A percentile compares a stretch with the other conserved stretches of the same genome.
Evolutionary conservation across 345 rosid genomes (phyloP).

Genomic region (Draba incana): DNA sequence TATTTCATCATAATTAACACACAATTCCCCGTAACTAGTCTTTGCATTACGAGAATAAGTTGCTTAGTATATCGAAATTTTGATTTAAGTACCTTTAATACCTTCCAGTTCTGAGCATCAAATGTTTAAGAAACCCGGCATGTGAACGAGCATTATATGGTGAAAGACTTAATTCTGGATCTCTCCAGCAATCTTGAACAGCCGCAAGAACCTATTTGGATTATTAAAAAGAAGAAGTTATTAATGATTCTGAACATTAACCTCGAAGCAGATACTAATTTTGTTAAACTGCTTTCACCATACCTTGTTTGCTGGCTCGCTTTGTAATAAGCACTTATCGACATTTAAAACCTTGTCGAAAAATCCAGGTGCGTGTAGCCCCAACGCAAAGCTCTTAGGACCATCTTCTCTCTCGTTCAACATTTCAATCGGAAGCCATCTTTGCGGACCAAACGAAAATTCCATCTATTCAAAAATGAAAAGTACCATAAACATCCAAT

Average conservation of each 20-base stretch:
- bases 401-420: conserved; percentile 60
- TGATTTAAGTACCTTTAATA: conserved; percentile 47
- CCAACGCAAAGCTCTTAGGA: conserved; percentile 60
- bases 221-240: not conserved
- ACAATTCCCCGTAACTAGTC: not conserved
- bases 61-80: not conserved
- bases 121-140: conserved; percentile 90
- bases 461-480: conserved; percentile 63
- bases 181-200: conserved; percentile 89
- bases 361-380: conserved; percentile 89
- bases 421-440: conserved; percentile 74
- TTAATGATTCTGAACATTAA: not conserved
- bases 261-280: not conserved
- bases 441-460: conserved; percentile 81
- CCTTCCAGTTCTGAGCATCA: conserved; percentile 97
- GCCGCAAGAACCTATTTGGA: conserved; percentile 73
- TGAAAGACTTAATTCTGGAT: conserved; percentile 68
- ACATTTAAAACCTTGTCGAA: conserved; percentile 88
- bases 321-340: conserved; percentile 78
- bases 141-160: conserved; percentile 85
- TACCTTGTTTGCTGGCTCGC: conserved; percentile 86
- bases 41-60: not conserved
- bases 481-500: not conserved
- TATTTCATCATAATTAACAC: not conserved
- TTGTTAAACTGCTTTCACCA: conserved; percentile 24